Conservation (phyloP, 2,329 filamentous ascomycete species). For the Penicillium sp. region DNA sequence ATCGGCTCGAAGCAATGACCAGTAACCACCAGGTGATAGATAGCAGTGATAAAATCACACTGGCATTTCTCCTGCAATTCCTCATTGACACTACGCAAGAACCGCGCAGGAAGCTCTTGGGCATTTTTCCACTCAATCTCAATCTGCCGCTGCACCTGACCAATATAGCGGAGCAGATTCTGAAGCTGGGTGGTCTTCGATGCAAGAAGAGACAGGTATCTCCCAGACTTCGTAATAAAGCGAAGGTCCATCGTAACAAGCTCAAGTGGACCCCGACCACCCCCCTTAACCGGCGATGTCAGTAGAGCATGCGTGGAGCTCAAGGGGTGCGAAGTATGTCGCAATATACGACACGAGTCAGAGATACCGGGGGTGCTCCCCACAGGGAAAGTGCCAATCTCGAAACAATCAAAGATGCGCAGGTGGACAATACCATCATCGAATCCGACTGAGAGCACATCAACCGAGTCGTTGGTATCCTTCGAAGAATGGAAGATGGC, state of each 20-base stretch:
- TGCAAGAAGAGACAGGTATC: slow-evolving; percentile 78
- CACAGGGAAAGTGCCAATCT: slow-evolving; percentile 61
- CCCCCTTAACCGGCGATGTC: slow-evolving; percentile 37
- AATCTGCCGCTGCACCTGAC: slow-evolving; percentile 76
- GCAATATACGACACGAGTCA: slow-evolving; percentile 43
- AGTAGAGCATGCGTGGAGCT: slow-evolving; percentile 75
- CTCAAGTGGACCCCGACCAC: slow-evolving; percentile 47
- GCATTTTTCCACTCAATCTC: slow-evolving; percentile 78
- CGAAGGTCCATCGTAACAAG: slow-evolving; percentile 79
- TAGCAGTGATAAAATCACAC: slow-evolving; percentile 67
- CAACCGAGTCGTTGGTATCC: slow-evolving; percentile 69
- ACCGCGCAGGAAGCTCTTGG: slow-evolving; percentile 73
- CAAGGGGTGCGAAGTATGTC: slow-evolving; percentile 69
- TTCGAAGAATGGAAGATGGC: slow-evolving; percentile 65
- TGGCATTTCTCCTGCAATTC: slow-evolving; percentile 65
- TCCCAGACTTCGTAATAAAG: slow-evolving; percentile 70
- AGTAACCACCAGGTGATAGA: slow-evolving; percentile 82
- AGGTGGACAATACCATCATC: slow-evolving; percentile 69
- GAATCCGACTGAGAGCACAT: slow-evolving; percentile 73
- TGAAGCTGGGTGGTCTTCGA: slow-evolving; percentile 85
- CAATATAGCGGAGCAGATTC: slow-evolving; percentile 80
- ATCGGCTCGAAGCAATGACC: slow-evolving; percentile 73
- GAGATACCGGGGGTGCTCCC: slow-evolving; percentile 38
- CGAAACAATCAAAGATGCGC: slow-evolving; percentile 81
- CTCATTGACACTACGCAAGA: slow-evolving; percentile 72